Conservation (phyloP, 2,329 filamentous ascomycete genomes). For the Mycosphaerelloides madeirae region DNA sequence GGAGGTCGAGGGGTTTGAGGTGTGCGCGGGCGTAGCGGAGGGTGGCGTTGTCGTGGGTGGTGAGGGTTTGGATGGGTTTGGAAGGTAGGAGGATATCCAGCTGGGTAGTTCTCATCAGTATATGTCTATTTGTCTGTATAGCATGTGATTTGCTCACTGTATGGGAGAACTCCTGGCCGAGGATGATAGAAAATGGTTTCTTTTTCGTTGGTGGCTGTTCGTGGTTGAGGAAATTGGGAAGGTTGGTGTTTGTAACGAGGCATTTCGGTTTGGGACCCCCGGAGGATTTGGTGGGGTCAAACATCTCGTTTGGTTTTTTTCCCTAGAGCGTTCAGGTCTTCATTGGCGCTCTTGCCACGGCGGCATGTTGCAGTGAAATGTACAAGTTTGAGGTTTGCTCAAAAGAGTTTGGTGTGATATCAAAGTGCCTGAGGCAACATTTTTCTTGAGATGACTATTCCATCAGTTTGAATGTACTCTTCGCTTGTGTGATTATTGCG, state of each 20-base stretch:
- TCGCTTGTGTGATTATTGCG: too few relatives aligned
- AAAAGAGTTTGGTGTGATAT: too few relatives aligned
- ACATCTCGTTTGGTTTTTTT: too few relatives aligned
- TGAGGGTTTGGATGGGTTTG: constrained; percentile 7
- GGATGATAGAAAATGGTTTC: constrained; percentile 69
- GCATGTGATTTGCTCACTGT: constrained; percentile 43
- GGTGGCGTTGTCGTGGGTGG: constrained; percentile 10
- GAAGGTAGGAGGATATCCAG: constrained; percentile 67
- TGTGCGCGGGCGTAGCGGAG: constrained; percentile 62
- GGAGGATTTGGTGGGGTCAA: constrained; percentile 9
- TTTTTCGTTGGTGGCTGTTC: constrained; percentile 66
- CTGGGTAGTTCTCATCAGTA: constrained; percentile 32
- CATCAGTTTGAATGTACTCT: too few relatives aligned
- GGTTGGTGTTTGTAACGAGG: constrained; percentile 64
- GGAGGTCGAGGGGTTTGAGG: constrained; percentile 66
- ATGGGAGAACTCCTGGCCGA: constrained; percentile 62
- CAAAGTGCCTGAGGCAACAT: too few relatives aligned
- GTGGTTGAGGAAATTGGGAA: constrained; percentile 64
- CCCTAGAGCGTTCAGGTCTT: too few relatives aligned
- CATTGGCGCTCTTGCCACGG: too few relatives aligned
- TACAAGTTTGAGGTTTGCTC: too few relatives aligned
- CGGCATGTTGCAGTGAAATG: too few relatives aligned
- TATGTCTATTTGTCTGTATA: not conserved
- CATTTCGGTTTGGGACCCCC: constrained; percentile 52
- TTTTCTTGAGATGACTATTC: too few relatives aligned